These are phyloP conservation scores for Viridothelium virens DNA, from an alignment of 495 filamentous ascomycete species.

Conservation along the genomic window DNA sequence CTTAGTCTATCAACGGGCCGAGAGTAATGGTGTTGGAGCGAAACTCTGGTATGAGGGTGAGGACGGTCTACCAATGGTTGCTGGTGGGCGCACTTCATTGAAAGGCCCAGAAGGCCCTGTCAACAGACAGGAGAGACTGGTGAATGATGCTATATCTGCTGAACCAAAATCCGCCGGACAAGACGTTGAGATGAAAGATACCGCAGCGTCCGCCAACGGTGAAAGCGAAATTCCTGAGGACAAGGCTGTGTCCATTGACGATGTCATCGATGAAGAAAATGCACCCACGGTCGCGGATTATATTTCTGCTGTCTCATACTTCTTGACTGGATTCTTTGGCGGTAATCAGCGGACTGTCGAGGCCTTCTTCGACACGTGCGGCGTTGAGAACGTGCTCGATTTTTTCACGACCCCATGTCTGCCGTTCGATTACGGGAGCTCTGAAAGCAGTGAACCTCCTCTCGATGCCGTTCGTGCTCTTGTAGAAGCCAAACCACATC, in stretches of 20 bases:
- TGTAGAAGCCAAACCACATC: slow-evolving; percentile 73
- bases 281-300: slow-evolving; percentile 56
- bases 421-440: slow-evolving; percentile 63
- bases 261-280: slow-evolving; percentile 40
- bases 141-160: background rate
- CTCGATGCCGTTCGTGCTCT: slow-evolving; percentile 67
- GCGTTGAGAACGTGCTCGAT: slow-evolving; percentile 76
- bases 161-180: background rate
- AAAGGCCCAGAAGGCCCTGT: background rate
- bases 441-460: slow-evolving; percentile 55
- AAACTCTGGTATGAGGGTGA: slow-evolving; percentile 61
- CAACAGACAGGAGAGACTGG: background rate
- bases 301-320: slow-evolving; percentile 63
- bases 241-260: slow-evolving; percentile 18
- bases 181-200: slow-evolving; percentile 28
- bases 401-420: slow-evolving; percentile 72
- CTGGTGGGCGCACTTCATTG: slow-evolving; percentile 37
- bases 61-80: slow-evolving; percentile 44
- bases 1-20: slow-evolving; percentile 60
- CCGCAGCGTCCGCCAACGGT: background rate
- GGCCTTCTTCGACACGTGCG: slow-evolving; percentile 68
- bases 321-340: slow-evolving; percentile 68
- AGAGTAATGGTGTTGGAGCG: slow-evolving; percentile 60
- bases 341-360: slow-evolving; percentile 40
- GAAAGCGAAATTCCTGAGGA: background rate